These are phyloP conservation scores for Citrullus colocynthis DNA, from an alignment of 306 rosid genomes.

Conservation along the genomic window DNA sequence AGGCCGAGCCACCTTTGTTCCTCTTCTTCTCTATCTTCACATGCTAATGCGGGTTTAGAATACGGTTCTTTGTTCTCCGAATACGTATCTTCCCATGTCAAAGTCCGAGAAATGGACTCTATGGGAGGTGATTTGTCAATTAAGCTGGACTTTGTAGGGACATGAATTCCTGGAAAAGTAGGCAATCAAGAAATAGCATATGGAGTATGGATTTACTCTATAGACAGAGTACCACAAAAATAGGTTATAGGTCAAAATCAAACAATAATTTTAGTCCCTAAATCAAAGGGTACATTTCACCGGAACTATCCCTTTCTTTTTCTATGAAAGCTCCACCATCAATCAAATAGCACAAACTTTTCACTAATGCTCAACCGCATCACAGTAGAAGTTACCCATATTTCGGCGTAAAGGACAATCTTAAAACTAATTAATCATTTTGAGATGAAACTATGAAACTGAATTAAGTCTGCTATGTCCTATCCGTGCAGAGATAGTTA, in stretches of 20 bases:
- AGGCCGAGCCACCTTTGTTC: slow-evolving; percentile 51
- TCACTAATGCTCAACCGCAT: not conserved
- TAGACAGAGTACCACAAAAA: not conserved
- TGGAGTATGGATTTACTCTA: not conserved
- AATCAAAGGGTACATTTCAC: not conserved
- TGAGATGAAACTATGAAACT: not conserved
- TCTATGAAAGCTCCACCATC: not conserved
- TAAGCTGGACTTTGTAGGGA: slow-evolving; percentile 44
- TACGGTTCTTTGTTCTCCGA: slow-evolving; percentile 35
- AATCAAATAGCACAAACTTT: not conserved
- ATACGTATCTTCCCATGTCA: slow-evolving; percentile 63
- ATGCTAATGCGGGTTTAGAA: slow-evolving; percentile 33
- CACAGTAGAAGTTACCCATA: not conserved
- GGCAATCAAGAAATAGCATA: not conserved
- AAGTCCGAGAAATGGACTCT: slow-evolving; percentile 77
- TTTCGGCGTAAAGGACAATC: not conserved
- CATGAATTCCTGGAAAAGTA: slow-evolving; percentile 26
- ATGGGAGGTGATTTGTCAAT: slow-evolving; percentile 95
- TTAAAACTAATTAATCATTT: not conserved
- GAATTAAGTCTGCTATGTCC: not conserved
- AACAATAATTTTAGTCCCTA: not conserved
- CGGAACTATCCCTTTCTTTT: not conserved
- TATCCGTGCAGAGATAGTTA: slow-evolving; percentile 1
- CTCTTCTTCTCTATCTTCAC: slow-evolving; percentile 37
- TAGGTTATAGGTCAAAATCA: not conserved